These are phyloP conservation scores for Clarireedia homoeocarpa DNA, from an alignment of 2,329 filamentous ascomycete genomes.

Conservation along the genomic window DNA sequence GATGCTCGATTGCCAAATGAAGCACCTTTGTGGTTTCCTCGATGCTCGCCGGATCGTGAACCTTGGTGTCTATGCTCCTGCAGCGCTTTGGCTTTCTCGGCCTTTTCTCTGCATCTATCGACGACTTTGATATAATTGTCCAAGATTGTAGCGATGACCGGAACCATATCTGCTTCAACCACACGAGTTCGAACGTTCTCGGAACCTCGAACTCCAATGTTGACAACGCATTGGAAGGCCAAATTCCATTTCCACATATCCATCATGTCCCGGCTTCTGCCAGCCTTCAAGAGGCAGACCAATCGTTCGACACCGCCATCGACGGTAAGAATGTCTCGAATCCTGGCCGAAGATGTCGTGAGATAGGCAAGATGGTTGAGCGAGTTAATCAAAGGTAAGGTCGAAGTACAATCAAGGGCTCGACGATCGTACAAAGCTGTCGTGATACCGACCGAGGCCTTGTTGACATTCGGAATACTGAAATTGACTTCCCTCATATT, in stretches of 20 bases:
- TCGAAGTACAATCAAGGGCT: conserved; percentile 96
- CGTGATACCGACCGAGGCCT: conserved; percentile 97
- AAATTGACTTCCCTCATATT: conserved; percentile 99
- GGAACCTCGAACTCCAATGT: conserved; percentile 93
- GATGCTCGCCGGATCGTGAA: conserved; percentile 23
- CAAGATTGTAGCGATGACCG: conserved; percentile 94
- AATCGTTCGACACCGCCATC: conserved; percentile 96
- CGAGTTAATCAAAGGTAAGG: conserved; percentile 94
- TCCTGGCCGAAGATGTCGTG: conserved; percentile 93
- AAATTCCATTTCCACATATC: conserved; percentile 99
- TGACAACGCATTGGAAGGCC: conserved; percentile 97
- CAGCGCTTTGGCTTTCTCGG: conserved; percentile 62
- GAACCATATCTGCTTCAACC: conserved; percentile 98
- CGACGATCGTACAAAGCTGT: conserved; percentile 96
- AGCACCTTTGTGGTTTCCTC: conserved; percentile 25
- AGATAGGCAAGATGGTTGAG: conserved; percentile 98
- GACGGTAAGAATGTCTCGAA: conserved; percentile 94
- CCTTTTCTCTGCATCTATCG: conserved; percentile 81
- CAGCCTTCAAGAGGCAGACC: conserved; percentile 96
- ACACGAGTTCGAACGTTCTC: conserved; percentile 90
- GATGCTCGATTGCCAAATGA: conserved; percentile 45
- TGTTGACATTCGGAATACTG: conserved; percentile 98
- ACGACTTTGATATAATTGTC: conserved; percentile 98
- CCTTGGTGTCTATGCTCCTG: conserved; percentile 30
- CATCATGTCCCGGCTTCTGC: conserved; percentile 96